Conservation (phyloP, 352 stramenopile species). For the Phytopythium chamaehyphon region DNA sequence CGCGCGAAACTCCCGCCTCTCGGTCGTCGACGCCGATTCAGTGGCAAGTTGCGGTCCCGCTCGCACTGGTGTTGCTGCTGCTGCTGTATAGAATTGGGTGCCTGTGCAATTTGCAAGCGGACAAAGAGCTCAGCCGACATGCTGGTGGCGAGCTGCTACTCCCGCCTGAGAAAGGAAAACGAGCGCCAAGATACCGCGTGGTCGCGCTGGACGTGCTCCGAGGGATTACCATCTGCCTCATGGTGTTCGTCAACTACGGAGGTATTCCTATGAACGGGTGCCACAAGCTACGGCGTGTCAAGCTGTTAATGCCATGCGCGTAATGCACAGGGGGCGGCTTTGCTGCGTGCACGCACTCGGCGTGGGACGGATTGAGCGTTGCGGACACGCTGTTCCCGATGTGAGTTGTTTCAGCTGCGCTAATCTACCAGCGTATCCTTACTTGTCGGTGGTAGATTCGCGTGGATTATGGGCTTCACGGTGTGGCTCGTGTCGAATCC, state of each 20-base stretch:
- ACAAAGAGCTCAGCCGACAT: too few species aligned
- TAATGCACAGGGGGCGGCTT: slow-evolving; percentile 43
- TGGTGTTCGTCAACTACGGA: slow-evolving; percentile 90
- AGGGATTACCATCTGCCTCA: slow-evolving; percentile 64
- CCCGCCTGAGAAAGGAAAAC: too few species aligned
- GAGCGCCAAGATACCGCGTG: slow-evolving; percentile 15
- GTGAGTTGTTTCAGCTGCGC: slow-evolving; percentile 16
- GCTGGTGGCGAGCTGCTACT: too few species aligned
- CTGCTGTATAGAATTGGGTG: neutral
- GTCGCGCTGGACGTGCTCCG: slow-evolving; percentile 64
- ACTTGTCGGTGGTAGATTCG: slow-evolving; percentile 38
- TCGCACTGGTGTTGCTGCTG: neutral
- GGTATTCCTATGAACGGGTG: too few species aligned
- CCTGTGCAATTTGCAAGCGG: too few species aligned
- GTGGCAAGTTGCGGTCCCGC: slow-evolving; percentile 2
- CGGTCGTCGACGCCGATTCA: neutral
- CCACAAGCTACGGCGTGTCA: too few species aligned
- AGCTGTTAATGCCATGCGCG: neutral
- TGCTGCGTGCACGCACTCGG: slow-evolving; percentile 56
- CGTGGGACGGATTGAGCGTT: slow-evolving; percentile 73
- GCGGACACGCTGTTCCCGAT: slow-evolving; percentile 80
- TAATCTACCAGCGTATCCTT: neutral
- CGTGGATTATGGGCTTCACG: slow-evolving; percentile 83
- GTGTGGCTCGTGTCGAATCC: slow-evolving; percentile 25
- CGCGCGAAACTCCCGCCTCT: neutral